Base-by-base conservation (phyloP, 768 basidiomycete genomes). In the Trametes cubensis region DNA sequence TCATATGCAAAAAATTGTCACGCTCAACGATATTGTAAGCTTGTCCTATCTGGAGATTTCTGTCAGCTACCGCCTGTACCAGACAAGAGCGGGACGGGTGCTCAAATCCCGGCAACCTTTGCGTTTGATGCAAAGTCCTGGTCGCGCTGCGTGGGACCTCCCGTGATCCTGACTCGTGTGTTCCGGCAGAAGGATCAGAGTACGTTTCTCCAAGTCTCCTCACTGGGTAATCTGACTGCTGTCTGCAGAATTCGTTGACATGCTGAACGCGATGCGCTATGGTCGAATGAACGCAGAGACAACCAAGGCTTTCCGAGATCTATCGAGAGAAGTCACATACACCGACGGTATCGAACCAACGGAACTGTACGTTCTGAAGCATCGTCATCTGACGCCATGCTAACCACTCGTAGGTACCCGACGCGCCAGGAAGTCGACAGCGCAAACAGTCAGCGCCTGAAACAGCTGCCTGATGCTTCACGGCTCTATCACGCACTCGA, bases 171-270 rank as follows among this genome's bases (percentile, higher is more conserved):
- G 26, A 88, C 82, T 1, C 84, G 83, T 60, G 94, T 96, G 7
- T 96, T 95, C 77, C 80, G 94, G 40, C 94, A 95, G 72, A 93
- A 89, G 69, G 92, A 94, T 65, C 86, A 90, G 80, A 73, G 88
- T 86, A 54, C 40, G 70, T 51, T 2, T 2, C 14, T 18, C 13
- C 13, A 14, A 21, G 10, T 51, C 23, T 41, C 13, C 2, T 14
- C 10, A 15, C 1, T 23, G 0, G 6, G 10, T 10, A 11, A 17
- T 5, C n/a, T 49, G 7, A 34, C 11, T 23, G 3, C 17, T 6
- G 11, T 14, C 46, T 50, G 0, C 47, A 74, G 72, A 15, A 4
- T 95, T 97, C 69, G 83, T 94, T 58, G 82, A 92, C 67, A 92
- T 96, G 85, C 78, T 97, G 45, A 95, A 95, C 69, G 81, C 85